Evolutionary conservation across 2,329 filamentous ascomycete genomes (phyloP).

Genomic region (Xylaria sp.): DNA sequence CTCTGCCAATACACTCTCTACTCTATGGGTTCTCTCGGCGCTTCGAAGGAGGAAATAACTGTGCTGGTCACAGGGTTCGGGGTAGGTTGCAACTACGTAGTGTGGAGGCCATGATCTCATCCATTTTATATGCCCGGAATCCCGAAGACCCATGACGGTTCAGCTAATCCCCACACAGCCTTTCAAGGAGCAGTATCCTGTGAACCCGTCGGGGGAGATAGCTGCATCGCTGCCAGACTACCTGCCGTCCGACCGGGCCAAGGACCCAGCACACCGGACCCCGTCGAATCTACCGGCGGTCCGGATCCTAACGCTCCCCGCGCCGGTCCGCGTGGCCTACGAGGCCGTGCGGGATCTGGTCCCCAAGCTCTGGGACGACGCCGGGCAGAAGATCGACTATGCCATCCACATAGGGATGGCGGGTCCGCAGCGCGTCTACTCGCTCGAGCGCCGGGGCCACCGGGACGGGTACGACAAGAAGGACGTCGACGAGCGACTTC

Average conservation of each 20-base stretch:
- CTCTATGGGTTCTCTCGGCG: constrained; percentile 36
- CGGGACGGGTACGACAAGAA: constrained; percentile 70
- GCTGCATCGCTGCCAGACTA: constrained; percentile 67
- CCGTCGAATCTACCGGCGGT: constrained; percentile 49
- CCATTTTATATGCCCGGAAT: constrained; percentile 15
- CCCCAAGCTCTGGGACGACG: constrained; percentile 61
- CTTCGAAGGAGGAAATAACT: constrained; percentile 52
- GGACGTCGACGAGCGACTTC: constrained; percentile 69
- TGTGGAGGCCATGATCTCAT: constrained; percentile 3
- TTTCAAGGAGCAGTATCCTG: constrained; percentile 70
- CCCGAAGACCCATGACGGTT: constrained; percentile 3
- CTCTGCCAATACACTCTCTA: constrained; percentile 11
- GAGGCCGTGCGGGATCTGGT: constrained; percentile 64
- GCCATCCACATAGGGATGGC: constrained; percentile 83
- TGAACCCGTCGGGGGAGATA: constrained; percentile 84
- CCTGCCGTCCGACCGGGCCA: constrained; percentile 56
- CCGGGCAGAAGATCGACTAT: constrained; percentile 55
- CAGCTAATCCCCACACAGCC: constrained; percentile 56
- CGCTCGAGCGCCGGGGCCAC: constrained; percentile 70
- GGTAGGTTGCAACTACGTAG: constrained; percentile 45
- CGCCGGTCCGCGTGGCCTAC: constrained; percentile 73
- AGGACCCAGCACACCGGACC: constrained; percentile 42
- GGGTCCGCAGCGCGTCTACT: constrained; percentile 64
- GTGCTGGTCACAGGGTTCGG: constrained; percentile 65
- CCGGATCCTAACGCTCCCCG: constrained; percentile 65